Conservation (phyloP, 257 asterid genomes). For the Coffea canephora region DNA sequence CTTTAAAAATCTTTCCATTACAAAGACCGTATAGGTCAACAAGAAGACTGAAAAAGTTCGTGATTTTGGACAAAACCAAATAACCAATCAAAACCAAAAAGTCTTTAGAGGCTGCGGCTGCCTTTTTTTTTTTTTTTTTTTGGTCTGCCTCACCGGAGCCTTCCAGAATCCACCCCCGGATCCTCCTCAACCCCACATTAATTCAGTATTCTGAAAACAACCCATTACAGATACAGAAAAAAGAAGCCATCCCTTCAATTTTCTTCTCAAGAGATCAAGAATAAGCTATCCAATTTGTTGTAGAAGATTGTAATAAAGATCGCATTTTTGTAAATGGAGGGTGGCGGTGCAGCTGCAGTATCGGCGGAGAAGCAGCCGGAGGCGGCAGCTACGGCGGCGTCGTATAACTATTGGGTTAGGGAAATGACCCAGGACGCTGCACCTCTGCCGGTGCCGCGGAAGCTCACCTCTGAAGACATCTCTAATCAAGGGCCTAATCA, state of each 20-base stretch:
- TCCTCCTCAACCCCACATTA: not conserved
- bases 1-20: not conserved
- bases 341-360: constrained; percentile 26
- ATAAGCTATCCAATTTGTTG: not conserved
- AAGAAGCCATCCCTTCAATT: not conserved
- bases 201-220: not conserved
- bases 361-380: constrained; percentile 19
- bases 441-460: constrained; percentile 32
- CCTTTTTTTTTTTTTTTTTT: not conserved
- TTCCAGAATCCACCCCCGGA: constrained; percentile 9
- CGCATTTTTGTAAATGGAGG: constrained; percentile 21
- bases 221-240: not conserved
- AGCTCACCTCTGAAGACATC: constrained; percentile 30
- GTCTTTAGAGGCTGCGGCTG: constrained; percentile 2
- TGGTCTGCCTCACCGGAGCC: not conserved
- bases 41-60: not conserved
- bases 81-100: not conserved
- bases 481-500: constrained; percentile 23
- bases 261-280: not conserved
- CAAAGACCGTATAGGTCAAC: not conserved
- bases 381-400: constrained; percentile 18
- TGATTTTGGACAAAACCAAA: not conserved
- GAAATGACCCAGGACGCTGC: constrained; percentile 39
- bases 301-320: not conserved
- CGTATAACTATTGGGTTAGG: constrained; percentile 38